Base-by-base conservation (phyloP, 495 filamentous ascomycete species). In the Neohortaea acidophila region DNA sequence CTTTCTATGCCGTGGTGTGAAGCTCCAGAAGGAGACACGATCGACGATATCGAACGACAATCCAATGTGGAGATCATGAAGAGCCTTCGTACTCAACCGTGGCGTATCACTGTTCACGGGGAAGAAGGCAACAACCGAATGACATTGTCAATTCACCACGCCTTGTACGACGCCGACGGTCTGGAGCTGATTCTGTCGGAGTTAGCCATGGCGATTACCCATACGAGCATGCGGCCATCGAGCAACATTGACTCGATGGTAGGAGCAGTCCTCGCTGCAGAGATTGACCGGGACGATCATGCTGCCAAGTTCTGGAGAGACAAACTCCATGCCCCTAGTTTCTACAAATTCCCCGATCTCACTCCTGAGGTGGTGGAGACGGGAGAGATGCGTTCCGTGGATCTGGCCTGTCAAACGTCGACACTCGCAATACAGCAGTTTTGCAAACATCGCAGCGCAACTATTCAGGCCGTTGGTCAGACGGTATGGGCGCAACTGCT, bases 111-210 rank as follows among this genome's bases (percentile, higher is more conserved):
- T 4, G 9, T 34, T 10, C 32, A 34, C 8, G 3, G 4, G 3
- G 6, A 10, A 4, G 17, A 15, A 5, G 15, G 13, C 68, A 7
- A 63, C 55, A 44, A 18, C 11, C 10, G 52, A 0, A 41, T 78
- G 9, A 52, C 65, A 26, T 61, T 80, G 29, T 70, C 63, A 11
- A 64, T 68, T 4, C 73, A 84, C 36, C 83, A 92, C 57, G 78
- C 79, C 2, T 58, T 92, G 1, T 89, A 84, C 45, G 83, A 92
- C 59, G 84, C 79, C 0, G 63, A 70, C 23, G 77, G 79, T 12
- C 57, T 92, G 4, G 60, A 67, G 12, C 33, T 58, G 1, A 63
- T 86, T 3, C 60, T 85, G 2, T 47, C 60, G 1, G 72, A 79
- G 42, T 55, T 86, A 20, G 45, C 52, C 4, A 47, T 45, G 36